phyloP scores from a whole-genome alignment of 805 yeast genomes.

The Lachancea cidri region DNA sequence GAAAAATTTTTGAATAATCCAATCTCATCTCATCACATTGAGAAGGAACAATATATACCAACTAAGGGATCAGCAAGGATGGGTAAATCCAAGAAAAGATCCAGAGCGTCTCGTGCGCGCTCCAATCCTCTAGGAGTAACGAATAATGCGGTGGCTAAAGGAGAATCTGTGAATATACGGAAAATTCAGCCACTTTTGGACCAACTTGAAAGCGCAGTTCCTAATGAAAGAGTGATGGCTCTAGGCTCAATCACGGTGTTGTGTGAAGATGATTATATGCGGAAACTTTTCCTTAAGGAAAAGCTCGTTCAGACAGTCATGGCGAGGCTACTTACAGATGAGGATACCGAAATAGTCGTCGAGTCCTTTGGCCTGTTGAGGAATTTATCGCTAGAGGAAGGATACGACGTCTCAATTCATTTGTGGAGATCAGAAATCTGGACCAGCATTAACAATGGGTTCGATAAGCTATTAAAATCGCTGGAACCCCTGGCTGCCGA shows the following conservation, averaged over 20 bases:
- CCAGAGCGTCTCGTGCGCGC: constrained; percentile 43
- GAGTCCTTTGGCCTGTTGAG: constrained; percentile 79
- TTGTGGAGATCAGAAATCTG: constrained; percentile 78
- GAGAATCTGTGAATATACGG: constrained; percentile 44
- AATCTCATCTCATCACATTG: constrained; percentile 14
- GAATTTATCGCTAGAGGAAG: constrained; percentile 79
- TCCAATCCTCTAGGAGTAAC: constrained; percentile 32
- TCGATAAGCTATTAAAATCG: constrained; percentile 47
- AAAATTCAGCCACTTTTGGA: constrained; percentile 65
- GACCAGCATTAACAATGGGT: constrained; percentile 48
- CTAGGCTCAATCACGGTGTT: constrained; percentile 65
- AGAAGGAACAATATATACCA: constrained; percentile 2
- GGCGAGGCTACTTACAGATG: constrained; percentile 61
- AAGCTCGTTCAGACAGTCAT: constrained; percentile 59
- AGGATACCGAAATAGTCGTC: constrained; percentile 68
- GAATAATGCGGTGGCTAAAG: constrained; percentile 37
- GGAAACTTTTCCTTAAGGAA: constrained; percentile 64
- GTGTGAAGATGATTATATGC: constrained; percentile 60
- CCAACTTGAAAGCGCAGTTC: constrained; percentile 54
- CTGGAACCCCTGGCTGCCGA: constrained; percentile 37
- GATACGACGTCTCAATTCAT: constrained; percentile 70
- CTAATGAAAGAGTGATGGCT: constrained; percentile 76
- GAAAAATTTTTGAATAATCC: neutral
- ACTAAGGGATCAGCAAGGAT: constrained; percentile 31
- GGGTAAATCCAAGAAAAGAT: constrained; percentile 74